Conservation (phyloP, 1,139 yeast genomes). For the Candida neerlandica region DNA sequence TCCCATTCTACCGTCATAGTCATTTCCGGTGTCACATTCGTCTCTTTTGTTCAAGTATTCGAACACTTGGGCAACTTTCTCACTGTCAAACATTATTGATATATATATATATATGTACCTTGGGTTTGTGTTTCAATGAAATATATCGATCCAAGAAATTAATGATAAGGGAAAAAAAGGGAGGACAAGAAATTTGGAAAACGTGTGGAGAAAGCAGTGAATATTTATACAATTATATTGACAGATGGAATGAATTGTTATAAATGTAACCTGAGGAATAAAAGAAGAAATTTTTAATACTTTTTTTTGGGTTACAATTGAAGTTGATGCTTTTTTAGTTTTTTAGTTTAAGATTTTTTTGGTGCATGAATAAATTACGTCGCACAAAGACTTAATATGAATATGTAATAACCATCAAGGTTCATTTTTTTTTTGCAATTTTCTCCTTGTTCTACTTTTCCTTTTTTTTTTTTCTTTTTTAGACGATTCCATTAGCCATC, state of each 20-base stretch:
- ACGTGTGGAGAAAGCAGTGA: background rate
- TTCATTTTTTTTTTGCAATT: background rate
- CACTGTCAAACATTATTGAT: conserved; percentile 9
- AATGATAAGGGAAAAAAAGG: background rate
- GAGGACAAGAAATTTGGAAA: background rate
- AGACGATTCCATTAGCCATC: background rate
- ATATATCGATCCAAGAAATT: background rate
- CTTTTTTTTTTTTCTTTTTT: background rate
- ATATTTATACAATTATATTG: conserved; percentile 1
- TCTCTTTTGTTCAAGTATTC: conserved; percentile 27
- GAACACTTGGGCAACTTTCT: conserved; percentile 10
- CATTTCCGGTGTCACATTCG: conserved; percentile 38
- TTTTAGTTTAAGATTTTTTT: background rate
- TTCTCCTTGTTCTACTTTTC: background rate
- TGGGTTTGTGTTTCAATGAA: background rate
- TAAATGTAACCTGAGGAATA: background rate
- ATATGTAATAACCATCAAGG: conserved; percentile 7
- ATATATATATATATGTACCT: background rate
- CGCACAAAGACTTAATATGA: background rate
- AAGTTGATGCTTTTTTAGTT: background rate
- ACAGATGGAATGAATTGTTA: background rate
- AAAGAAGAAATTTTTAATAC: background rate
- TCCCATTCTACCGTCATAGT: conserved; percentile 50
- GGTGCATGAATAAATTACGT: background rate
- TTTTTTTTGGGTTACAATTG: background rate